Evolutionary conservation across 1,139 yeast species (phyloP), one percentile per base, ranked within the genome.

Genomic region (Zygoascus sp.): DNA sequence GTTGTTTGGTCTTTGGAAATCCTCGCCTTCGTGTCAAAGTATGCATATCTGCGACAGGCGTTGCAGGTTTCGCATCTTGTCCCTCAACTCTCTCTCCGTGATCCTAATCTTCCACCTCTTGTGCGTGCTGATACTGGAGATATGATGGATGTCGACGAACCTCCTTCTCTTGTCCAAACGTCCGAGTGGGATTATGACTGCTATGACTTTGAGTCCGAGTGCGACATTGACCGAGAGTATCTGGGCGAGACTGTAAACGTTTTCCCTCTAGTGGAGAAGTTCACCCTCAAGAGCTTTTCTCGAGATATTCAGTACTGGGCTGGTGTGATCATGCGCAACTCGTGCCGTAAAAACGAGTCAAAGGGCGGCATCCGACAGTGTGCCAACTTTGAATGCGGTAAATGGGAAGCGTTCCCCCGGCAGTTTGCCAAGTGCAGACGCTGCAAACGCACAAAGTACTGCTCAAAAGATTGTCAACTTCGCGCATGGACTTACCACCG

Each of bases 241-340:
- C 56, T 57, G 42, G 70, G 78, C 56, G 78, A 76, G 49, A 67
- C 72, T 46, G 70, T 85, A 30, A 89, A 92, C 62, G 70, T 90
- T 23, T 92, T 92, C 68, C 95, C 96, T 11, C 68, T 92, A 53
- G 97, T 90, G 39, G 98, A 92, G 65, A 82, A 84, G 62, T 90
- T 87, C 64, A 92, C 97, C 0, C 81, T 85, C 47, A 79, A 80
- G 53, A 72, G 79, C 20, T 75, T 75, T 59, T 69, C 79, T 2
- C 77, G 83, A 40, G 97, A 89, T 58, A 80, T 89, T 74, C 84
- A 85, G 58, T 89, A 90, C 67, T 92, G 98, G 98, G 88, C 97
- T 2, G 95, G 96, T 3, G 96, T 90, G 13, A 88, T 90, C 42
- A 92, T 92, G 92, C 76, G 97, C 51, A 92, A 92, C 64, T 87